phyloP scores from a whole-genome alignment of 2,329 filamentous ascomycete species.

The Sclerotinia nivalis region DNA sequence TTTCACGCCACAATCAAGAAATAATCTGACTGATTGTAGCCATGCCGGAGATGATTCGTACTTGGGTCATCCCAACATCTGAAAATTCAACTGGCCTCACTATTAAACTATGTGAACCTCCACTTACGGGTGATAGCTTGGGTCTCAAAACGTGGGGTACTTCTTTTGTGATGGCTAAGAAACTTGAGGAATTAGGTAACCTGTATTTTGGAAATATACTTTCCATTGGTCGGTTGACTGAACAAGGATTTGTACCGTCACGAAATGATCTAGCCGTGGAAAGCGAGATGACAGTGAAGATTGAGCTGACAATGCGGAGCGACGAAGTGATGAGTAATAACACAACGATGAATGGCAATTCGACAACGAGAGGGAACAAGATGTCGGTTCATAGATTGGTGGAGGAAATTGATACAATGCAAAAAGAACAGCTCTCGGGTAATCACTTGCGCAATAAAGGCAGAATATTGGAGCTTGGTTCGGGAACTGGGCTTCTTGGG shows the following conservation, averaged over 20 bases:
- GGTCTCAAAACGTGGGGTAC: constrained; percentile 96
- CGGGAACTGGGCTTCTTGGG: constrained; percentile 89
- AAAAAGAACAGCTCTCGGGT: neutral
- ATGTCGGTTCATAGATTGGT: neutral
- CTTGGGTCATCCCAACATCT: constrained; percentile 56
- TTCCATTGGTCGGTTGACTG: constrained; percentile 26
- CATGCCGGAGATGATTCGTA: constrained; percentile 63
- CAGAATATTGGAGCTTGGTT: constrained; percentile 73
- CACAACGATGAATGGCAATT: neutral
- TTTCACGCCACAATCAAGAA: neutral
- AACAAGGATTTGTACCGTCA: neutral
- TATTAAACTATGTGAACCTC: constrained; percentile 79
- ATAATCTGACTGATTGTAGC: constrained; percentile 43
- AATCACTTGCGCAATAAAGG: neutral
- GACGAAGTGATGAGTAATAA: neutral
- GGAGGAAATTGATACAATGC: neutral
- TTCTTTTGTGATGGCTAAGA: constrained; percentile 78
- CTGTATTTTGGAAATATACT: constrained; percentile 42
- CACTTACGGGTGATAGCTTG: constrained; percentile 82
- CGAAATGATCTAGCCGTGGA: neutral
- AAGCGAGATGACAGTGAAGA: neutral
- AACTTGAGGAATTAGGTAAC: constrained; percentile 53
- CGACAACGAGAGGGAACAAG: neutral
- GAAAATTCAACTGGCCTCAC: constrained; percentile 48
- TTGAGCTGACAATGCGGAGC: constrained; percentile 4